Base-by-base conservation (phyloP, 2,329 filamentous ascomycete genomes). In the Clonostachys sp. region DNA sequence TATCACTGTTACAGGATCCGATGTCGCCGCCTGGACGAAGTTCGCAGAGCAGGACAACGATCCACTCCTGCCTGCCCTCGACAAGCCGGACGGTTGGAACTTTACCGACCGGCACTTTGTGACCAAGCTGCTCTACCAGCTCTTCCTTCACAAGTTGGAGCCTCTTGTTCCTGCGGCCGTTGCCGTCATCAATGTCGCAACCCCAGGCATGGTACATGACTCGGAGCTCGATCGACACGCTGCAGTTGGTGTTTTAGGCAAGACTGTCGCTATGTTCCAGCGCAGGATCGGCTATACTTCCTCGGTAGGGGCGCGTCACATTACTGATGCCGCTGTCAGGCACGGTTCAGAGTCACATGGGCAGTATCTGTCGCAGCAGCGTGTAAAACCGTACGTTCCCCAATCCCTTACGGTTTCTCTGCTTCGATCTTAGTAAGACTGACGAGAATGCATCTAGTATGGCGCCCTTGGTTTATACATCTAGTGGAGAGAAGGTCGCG, bases 71-170 rank as follows among this genome's bases (percentile, higher is more conserved):
- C 13, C 51, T 7, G 57, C 60, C 0, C 63, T 66, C 38, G 54
- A 63, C 39, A 45, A 61, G 13, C 51, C 55, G 0, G 20, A 47
- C 4, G 49, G 50, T 1, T 66, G 53, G 49, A 48, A 55, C 47
- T 24, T 48, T 0, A 6, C 45, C 2, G 57, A 63, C 40, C 50
- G 54, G 42, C 67, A 68, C 41, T 48, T 51, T 4, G 51, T 49
- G 3, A 61, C 60, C 3, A 69, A 68, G 45, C 39, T 68, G 5
- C 48, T 67, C 4, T 48, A 41, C 5, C 62, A 65, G 14, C 48
- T 67, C 2, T 67, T 73, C 42, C 54, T 68, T 6, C 61, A 68
- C 16, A 62, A 67, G n/a, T 57, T 72, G 13, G 58, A 61, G 2
- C 59, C 67, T 10, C 56, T 64, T 1, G 60, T 75, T 10, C 46